Evolutionary conservation across 306 rosid genomes (phyloP).

Genomic region (Sindora glabra): DNA sequence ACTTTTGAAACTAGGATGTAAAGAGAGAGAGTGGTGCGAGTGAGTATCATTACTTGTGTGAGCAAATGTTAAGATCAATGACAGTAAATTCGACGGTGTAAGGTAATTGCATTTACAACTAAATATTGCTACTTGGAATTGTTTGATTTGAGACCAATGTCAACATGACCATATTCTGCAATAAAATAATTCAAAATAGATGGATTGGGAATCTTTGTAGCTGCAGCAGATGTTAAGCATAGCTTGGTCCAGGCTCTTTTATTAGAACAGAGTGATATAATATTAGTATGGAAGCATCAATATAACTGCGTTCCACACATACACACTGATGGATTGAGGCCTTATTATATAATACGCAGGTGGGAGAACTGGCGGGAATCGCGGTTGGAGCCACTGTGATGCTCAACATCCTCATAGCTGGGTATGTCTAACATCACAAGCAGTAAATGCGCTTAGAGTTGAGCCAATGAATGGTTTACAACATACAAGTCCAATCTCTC

Average conservation of each 20-base stretch:
- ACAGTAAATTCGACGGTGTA: too few species aligned
- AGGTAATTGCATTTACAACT: too few species aligned
- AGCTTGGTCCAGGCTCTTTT: neutral
- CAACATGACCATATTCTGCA: neutral
- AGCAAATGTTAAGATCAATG: too few species aligned
- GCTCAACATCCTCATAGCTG: conserved; percentile 86
- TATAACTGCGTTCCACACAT: neutral
- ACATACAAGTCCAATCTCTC: neutral
- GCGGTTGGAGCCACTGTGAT: conserved; percentile 89
- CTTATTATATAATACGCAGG: conserved; percentile 41
- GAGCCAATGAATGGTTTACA: neutral
- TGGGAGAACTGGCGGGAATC: conserved; percentile 80
- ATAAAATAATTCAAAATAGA: neutral
- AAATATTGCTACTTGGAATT: neutral
- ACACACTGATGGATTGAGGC: neutral
- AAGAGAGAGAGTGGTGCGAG: too few species aligned
- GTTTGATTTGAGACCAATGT: neutral
- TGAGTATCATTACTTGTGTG: too few species aligned
- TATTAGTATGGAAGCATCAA: neutral
- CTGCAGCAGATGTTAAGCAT: neutral
- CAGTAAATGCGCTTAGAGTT: neutral
- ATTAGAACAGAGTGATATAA: neutral
- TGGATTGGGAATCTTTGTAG: neutral
- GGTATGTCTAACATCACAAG: conserved; percentile 33
- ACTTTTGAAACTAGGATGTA: too few species aligned